Evolutionary conservation across 176 grass and related monocot species (phyloP), one percentile per base, ranked within the genome.

Genomic region (Urochloa ruziziensis): DNA sequence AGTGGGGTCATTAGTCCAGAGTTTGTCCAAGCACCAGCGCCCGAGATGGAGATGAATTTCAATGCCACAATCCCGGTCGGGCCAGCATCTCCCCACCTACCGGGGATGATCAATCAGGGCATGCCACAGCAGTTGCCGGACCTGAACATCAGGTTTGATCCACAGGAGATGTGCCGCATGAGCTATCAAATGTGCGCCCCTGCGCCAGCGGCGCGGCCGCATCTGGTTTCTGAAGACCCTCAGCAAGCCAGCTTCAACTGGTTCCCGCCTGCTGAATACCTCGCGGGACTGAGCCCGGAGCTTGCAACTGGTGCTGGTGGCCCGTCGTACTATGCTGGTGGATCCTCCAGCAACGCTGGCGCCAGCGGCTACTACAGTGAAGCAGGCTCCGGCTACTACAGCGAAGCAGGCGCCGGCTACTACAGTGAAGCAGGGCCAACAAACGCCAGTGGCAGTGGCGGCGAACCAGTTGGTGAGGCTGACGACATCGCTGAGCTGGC

Each of bases 91-190:
- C 43, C 10, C 10, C 34, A 13, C 12, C 37, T n/a, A 2, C 49
- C 10, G 10, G 36, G 30, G 18, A 47, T 12, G 36, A 51, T 75
- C 49, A 60, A 80, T 15, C 24, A 60, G 40, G 53, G 42, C 62
- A 61, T 19, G 52, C 25, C 82, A 12, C 6, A 2, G 23, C 6
- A 2, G 23, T 18, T 66, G 37, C 74, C 62, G 23, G 70, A 81
- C 70, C 70, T 76, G 6, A 89, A 81, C 62, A 24, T 35, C 52
- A 75, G 49, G 10, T 23, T 18, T 47, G 76, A 75, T 7, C 71
- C 12, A 1, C 39, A 63, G 4, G 51, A 75, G 42, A 18, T 0
- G 2, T 42, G 21, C 40, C 6, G 43, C 62, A 5, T 62, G 51
- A 28, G 39, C 30, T 80, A 84, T 2, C 28, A 40, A 12, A 36